A percentile compares a stretch with the other conserved stretches of the same genome.
phyloP scores from a whole-genome alignment of 2,329 filamentous ascomycete species.

The Grosmannia serpens region DNA sequence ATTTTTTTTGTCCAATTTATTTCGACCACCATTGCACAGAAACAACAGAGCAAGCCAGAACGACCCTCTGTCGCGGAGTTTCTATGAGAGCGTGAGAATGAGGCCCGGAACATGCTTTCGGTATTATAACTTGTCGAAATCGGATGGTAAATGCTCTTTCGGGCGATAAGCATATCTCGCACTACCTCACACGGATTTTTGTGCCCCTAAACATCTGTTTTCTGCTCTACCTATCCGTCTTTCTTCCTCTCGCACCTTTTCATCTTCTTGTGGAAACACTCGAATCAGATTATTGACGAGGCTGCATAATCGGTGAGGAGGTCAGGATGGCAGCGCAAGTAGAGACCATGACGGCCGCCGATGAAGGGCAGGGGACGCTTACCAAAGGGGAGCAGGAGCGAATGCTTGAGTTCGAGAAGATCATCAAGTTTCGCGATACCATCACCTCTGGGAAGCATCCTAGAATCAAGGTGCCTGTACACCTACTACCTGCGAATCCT shows the following conservation, averaged over 20 bases:
- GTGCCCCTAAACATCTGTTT: not conserved
- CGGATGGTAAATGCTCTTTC: not conserved
- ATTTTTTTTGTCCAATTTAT: not conserved
- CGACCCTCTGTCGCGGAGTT: not conserved
- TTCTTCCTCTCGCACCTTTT: not conserved
- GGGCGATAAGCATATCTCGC: not conserved
- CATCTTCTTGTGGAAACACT: not conserved
- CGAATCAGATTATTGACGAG: not conserved
- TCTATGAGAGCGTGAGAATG: not conserved
- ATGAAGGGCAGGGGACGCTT: constrained; percentile 5
- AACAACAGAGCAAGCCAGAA: not conserved
- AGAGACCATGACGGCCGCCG: constrained; percentile 1
- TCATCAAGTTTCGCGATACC: constrained; percentile 69
- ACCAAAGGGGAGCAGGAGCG: constrained; percentile 42
- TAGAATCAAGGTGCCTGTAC: constrained; percentile 42
- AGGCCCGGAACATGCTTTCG: not conserved
- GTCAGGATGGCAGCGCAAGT: constrained; percentile 12
- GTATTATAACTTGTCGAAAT: not conserved
- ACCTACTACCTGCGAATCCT: constrained; percentile 16
- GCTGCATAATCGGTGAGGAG: not conserved
- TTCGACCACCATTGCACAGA: not conserved
- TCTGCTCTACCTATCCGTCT: not conserved
- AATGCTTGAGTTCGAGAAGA: constrained; percentile 63
- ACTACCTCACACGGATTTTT: not conserved
- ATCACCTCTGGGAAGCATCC: constrained; percentile 68